Base-by-base conservation (phyloP, 768 basidiomycete genomes). In the Amanita rimosa region DNA sequence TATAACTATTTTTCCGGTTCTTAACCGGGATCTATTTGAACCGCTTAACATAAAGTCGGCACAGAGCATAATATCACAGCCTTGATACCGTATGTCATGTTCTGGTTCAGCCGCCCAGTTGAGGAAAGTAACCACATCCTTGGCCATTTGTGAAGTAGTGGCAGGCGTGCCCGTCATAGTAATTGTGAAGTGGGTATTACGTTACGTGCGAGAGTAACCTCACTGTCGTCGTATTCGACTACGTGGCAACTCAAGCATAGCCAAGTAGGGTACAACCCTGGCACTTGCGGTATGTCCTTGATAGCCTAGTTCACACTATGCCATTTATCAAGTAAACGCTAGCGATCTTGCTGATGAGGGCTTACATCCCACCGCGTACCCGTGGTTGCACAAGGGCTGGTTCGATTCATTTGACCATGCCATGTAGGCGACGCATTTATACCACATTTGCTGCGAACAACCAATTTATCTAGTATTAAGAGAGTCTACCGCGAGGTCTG, bases 401-500 rank as follows among this genome's bases (percentile, higher is more conserved):
- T 69, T 99, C 22, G 90, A 96, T 68, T 83, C 87, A 39, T 99
- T 94, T 61, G 94, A 99, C 74, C 96, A 99, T 66, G 80, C 91
- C 53, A 85, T 92, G 95, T 93, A 71, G 64, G 77, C 9, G 2
- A 9, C 26, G 27, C 33, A n/a, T 17, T 37, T 6, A 26, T 27
- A 22, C n/a, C 21, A 21, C 46, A 10, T 22, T n/a, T 16, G 26
- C 27, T 8, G 9, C 6, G 8, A 22, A 35, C 40, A 19, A 14
- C 33, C n/a, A 11, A 22, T 22, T 36, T 36, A 9, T 8, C 24
- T 54, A 95, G 93, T 67, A 94, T 97, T 61, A 59, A 78, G 95
- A 62, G 94, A 66, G 96, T 99, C 49, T 99, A 99, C 76, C 90
- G 93, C 55, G 95, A 99, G 70, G 96, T 99, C 49, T 99, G 96